These are phyloP conservation scores for Xylaria castorea DNA, from an alignment of 495 filamentous ascomycete genomes.

Conservation along the genomic window DNA sequence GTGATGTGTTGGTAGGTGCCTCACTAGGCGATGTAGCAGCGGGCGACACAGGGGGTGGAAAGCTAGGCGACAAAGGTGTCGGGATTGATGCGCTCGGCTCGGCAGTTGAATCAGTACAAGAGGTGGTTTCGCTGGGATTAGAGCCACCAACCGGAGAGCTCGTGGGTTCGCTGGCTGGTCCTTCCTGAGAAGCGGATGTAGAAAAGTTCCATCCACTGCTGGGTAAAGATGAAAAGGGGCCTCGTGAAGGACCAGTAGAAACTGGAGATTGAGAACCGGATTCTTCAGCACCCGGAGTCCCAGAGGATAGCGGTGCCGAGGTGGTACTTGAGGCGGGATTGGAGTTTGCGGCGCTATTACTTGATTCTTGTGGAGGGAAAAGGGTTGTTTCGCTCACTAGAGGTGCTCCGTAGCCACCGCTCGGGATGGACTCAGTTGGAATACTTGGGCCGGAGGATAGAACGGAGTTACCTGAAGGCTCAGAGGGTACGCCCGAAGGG, in stretches of 20 bases:
- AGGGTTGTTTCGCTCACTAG: constrained; percentile 19
- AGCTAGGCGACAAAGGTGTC: constrained; percentile 32
- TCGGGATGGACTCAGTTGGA: constrained; percentile 15
- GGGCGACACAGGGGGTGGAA: constrained; percentile 34
- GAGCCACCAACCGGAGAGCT: constrained; percentile 9
- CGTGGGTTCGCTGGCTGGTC: constrained; percentile 19
- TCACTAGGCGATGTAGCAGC: constrained; percentile 21
- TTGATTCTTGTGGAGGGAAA: constrained; percentile 25
- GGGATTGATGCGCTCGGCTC: constrained; percentile 22
- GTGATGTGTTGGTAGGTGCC: constrained; percentile 8
- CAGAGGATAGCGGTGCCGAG: constrained; percentile 22
- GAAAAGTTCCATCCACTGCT: constrained; percentile 41
- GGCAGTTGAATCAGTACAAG: constrained; percentile 25
- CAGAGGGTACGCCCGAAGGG: not conserved
- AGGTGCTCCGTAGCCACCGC: constrained; percentile 22
- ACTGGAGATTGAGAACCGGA: constrained; percentile 28
- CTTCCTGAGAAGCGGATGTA: constrained; percentile 22
- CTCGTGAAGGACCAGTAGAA: constrained; percentile 28
- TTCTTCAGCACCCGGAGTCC: constrained; percentile 23
- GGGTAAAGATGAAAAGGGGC: constrained; percentile 36
- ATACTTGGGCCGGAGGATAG: not conserved
- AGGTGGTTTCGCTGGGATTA: constrained; percentile 20
- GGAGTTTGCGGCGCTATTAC: constrained; percentile 24
- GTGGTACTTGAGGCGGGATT: constrained; percentile 20
- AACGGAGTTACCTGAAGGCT: constrained; percentile 4